Conservation (phyloP, 2,329 filamentous ascomycete species). For the Monilinia fructigena region DNA sequence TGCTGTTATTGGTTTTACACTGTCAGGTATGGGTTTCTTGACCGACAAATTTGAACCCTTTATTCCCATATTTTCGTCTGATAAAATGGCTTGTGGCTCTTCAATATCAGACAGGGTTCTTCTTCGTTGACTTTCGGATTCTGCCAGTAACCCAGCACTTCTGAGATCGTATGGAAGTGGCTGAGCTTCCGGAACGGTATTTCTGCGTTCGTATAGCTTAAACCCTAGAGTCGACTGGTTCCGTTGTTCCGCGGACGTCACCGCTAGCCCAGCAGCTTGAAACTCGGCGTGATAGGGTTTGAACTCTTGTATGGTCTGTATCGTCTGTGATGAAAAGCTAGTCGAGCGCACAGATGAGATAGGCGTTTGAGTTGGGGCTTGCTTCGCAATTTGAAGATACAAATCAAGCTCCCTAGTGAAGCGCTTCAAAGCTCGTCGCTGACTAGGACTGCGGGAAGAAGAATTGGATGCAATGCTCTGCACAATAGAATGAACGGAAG, state of each 20-base stretch:
- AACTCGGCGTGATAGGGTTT: slow-evolving; percentile 56
- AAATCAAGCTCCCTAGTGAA: slow-evolving; percentile 46
- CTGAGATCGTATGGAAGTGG: slow-evolving; percentile 1
- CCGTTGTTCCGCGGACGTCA: slow-evolving; percentile 52
- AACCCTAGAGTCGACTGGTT: background rate
- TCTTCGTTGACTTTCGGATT: background rate
- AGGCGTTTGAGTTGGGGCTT: slow-evolving; percentile 43
- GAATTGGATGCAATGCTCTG: slow-evolving; percentile 29
- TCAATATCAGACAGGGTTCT: background rate
- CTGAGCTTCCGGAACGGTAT: slow-evolving; percentile 19
- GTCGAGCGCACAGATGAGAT: slow-evolving; percentile 33
- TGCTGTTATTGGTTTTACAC: background rate
- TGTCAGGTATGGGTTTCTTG: slow-evolving; percentile 12
- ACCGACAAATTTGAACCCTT: slow-evolving; percentile 19
- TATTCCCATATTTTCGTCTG: slow-evolving; percentile 28
- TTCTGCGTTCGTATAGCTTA: slow-evolving; percentile 7
- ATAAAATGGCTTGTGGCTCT: slow-evolving; percentile 26
- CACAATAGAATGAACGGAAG: slow-evolving; percentile 28
- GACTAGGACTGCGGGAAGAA: slow-evolving; percentile 47
- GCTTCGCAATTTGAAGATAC: slow-evolving; percentile 44
- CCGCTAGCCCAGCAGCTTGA: slow-evolving; percentile 52
- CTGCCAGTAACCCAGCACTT: background rate
- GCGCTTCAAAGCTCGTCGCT: slow-evolving; percentile 44
- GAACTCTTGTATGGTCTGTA: slow-evolving; percentile 54
- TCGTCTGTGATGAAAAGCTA: slow-evolving; percentile 47